Evolutionary conservation across 352 stramenopile genomes (phyloP), one percentile per base, ranked within the genome.

Genomic region (Globisporangium perplexum): DNA sequence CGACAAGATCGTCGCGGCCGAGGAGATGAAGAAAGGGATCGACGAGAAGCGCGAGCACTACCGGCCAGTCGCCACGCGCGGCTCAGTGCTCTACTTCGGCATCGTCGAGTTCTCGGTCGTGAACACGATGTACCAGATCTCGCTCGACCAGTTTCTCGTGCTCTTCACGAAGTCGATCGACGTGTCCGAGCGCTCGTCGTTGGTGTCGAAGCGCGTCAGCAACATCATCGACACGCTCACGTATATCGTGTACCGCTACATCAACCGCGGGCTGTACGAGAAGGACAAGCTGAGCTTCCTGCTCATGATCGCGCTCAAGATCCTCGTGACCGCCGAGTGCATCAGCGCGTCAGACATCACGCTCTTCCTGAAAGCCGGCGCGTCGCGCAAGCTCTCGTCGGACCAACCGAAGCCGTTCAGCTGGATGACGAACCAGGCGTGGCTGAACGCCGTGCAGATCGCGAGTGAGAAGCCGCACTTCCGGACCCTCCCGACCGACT

Each of bases 21-120:
- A 88, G 39, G 80, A 95, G 56, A 93, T 92, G 61, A 90, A 93
- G 44, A 72, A 72, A 23, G 83, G 80, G 0, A 97, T 98, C 50
- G 85, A 96, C 59, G 86, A 96, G 48, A 96, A 96, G 65, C 71
- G 90, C 0, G 90, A 98, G 53, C 77, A 95, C 44, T 97, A 97
- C 52, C 86, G 90, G 0, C 85, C 88, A 0, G 86, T 97, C 7
- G 88, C 90, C 0, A 94, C 86, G 1, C 72, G 90, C 12, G 90
- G 85, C 5, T 88, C 77, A 1, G 76, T 96, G 14, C 59, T 97
- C 12, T 97, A 96, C 72, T 97, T 97, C 62, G 69, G 71, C 3
- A 89, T 97, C 45, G 83, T 95, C 3, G 88, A 97, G 50, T 87
- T 96, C 45, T 69, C 79, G 0, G 66, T 71, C 2, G 75, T 97